Percentiles rank a stretch among this genome's conserved stretches.
These are phyloP conservation scores for Patellaria atrata DNA, from an alignment of 495 filamentous ascomycete species.

Conservation along the genomic window DNA sequence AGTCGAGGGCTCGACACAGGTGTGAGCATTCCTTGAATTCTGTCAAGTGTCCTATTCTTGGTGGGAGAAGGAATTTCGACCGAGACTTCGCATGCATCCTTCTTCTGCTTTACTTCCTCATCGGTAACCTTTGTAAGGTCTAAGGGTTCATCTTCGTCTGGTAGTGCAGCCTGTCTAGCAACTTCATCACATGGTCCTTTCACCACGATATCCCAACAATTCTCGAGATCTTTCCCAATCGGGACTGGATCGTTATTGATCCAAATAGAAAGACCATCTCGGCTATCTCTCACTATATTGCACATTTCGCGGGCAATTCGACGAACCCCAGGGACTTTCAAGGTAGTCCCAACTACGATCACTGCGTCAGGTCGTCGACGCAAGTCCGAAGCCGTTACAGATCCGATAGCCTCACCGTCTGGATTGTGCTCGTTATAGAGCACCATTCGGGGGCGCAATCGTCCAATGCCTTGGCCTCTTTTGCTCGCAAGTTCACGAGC, in stretches of 20 bases:
- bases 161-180: constrained; percentile 57
- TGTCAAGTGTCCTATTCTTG: constrained; percentile 3
- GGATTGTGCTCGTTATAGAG: constrained; percentile 96
- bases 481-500: constrained; percentile 70
- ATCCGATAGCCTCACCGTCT: constrained; percentile 88
- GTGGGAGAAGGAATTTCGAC: constrained; percentile 11
- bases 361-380: constrained; percentile 76
- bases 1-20: constrained; percentile 10
- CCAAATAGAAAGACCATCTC: constrained; percentile 87
- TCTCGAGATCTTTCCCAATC: constrained; percentile 66
- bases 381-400: constrained; percentile 71
- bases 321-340: constrained; percentile 83
- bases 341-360: constrained; percentile 84
- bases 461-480: constrained; percentile 84
- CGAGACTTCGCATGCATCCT: constrained; percentile 5
- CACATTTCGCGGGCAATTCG: constrained; percentile 87
- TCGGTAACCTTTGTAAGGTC: constrained; percentile 33
- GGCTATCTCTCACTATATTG: constrained; percentile 55
- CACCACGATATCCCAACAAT: constrained; percentile 85
- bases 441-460: constrained; percentile 82
- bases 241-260: constrained; percentile 81
- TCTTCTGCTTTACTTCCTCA: constrained; percentile 18
- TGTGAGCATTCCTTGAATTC: constrained; percentile 3
- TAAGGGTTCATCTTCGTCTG: constrained; percentile 55
- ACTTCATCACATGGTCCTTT: constrained; percentile 79